Evolutionary conservation across 2,329 filamentous ascomycete species (phyloP).

Genomic region (Fusarium foetens): DNA sequence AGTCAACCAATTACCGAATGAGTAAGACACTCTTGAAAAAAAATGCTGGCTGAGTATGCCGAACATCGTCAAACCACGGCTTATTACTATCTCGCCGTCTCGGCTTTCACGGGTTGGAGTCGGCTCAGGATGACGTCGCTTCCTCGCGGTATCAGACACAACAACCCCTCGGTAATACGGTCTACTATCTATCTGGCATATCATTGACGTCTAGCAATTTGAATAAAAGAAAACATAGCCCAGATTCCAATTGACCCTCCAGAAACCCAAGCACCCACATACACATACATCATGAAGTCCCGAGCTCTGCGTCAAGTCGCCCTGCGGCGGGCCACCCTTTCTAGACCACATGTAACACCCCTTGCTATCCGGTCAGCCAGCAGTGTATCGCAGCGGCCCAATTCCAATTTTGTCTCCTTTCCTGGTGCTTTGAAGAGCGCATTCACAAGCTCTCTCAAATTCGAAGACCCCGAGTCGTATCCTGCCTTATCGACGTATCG

Average conservation of each 20-base stretch:
- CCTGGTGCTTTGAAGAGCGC: conserved; percentile 95
- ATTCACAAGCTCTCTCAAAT: conserved; percentile 83
- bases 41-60: conserved; percentile 24
- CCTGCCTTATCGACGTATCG: conserved; percentile 90
- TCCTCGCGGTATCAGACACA: conserved; percentile 32
- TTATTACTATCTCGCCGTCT: conserved; percentile 41
- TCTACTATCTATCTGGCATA: conserved; percentile 12
- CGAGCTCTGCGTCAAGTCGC: conserved; percentile 47
- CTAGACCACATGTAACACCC: conserved; percentile 35
- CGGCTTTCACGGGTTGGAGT: conserved; percentile 47
- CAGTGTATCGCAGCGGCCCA: conserved; percentile 65
- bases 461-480: conserved; percentile 77
- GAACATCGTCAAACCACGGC: conserved; percentile 43
- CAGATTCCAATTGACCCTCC: neutral
- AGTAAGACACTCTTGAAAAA: neutral
- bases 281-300: conserved; percentile 47
- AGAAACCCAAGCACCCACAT: neutral
- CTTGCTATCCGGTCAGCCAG: conserved; percentile 53
- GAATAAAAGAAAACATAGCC: conserved; percentile 18
- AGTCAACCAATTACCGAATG: neutral
- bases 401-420: conserved; percentile 73
- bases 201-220: conserved; percentile 6
- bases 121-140: conserved; percentile 49
- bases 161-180: conserved; percentile 40
- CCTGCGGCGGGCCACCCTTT: conserved; percentile 42